Percentiles rank a stretch among this genome's conserved stretches.
phyloP scores from a whole-genome alignment of 176 grass and related monocot genomes.

The Poa annua region DNA sequence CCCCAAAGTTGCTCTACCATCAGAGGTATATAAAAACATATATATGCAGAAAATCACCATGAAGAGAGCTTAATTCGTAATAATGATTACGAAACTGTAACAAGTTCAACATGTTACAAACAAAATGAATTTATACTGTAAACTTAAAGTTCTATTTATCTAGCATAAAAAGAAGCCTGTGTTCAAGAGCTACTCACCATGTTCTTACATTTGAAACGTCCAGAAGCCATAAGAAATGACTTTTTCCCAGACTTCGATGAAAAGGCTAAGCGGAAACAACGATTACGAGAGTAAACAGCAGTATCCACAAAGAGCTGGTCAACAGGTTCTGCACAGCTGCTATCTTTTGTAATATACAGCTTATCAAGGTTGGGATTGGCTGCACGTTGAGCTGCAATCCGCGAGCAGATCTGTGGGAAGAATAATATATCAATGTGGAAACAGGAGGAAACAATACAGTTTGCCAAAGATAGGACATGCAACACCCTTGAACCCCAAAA shows the following conservation, averaged over 20 bases:
- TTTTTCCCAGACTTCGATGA: slow-evolving; percentile 95
- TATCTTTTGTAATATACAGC: slow-evolving; percentile 79
- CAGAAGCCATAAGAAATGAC: slow-evolving; percentile 76
- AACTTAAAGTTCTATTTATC: background rate
- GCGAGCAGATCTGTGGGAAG: slow-evolving; percentile 67
- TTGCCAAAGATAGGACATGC: slow-evolving; percentile 10
- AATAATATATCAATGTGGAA: slow-evolving; percentile 34
- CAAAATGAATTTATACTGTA: slow-evolving; percentile 6
- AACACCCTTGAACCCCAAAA: background rate
- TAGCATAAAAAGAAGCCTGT: slow-evolving; percentile 32
- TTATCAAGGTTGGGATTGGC: slow-evolving; percentile 58
- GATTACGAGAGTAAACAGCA: slow-evolving; percentile 91
- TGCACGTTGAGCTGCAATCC: slow-evolving; percentile 58
- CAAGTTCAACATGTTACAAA: slow-evolving; percentile 1
- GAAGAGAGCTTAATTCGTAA: background rate
- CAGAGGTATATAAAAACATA: background rate
- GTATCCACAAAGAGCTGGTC: slow-evolving; percentile 78
- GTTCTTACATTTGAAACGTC: slow-evolving; percentile 84
- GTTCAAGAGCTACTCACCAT: slow-evolving; percentile 70
- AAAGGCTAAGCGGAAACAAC: slow-evolving; percentile 87
- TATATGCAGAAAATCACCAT: background rate
- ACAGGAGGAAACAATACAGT: slow-evolving; percentile 18
- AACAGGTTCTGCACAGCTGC: slow-evolving; percentile 39
- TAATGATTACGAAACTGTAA: slow-evolving; percentile 6
- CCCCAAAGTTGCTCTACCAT: background rate